These are phyloP conservation scores for Verticillium alfalfae DNA, from an alignment of 2,329 filamentous ascomycete genomes.

Conservation along the genomic window DNA sequence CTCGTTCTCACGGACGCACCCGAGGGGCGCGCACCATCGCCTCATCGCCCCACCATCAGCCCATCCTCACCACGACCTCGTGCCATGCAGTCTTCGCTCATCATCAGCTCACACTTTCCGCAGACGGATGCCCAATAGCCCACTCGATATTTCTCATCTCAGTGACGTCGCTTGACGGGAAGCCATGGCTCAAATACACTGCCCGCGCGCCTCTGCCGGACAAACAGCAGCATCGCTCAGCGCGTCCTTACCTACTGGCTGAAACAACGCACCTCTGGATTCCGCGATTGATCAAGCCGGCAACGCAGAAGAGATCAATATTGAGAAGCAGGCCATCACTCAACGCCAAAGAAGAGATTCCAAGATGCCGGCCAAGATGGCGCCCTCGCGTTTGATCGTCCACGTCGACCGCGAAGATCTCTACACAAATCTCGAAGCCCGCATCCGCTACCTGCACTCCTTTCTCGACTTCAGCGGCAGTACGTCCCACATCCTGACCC, in stretches of 20 bases:
- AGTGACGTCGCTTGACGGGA: slow-evolving; percentile 5
- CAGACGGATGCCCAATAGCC: neutral
- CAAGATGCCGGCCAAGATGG: slow-evolving; percentile 4
- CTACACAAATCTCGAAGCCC: slow-evolving; percentile 64
- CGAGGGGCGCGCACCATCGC: neutral
- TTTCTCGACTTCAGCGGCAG: slow-evolving; percentile 71
- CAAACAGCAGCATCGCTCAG: too few relatives aligned
- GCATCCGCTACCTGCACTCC: slow-evolving; percentile 67
- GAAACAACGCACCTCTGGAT: neutral
- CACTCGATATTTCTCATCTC: slow-evolving; percentile 3
- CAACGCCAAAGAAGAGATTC: too few relatives aligned
- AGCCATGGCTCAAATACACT: neutral
- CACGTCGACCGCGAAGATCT: slow-evolving; percentile 67
- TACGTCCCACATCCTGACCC: slow-evolving; percentile 29
- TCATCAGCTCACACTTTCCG: slow-evolving; percentile 1
- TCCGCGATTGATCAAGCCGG: neutral
- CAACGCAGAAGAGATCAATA: neutral
- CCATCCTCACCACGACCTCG: neutral
- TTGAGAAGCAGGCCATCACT: neutral
- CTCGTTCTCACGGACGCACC: neutral
- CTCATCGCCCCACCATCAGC: slow-evolving; percentile 1
- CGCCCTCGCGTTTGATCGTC: slow-evolving; percentile 27
- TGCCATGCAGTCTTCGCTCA: neutral
- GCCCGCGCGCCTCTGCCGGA: neutral
- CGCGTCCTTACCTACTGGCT: too few relatives aligned